A percentile compares a stretch with the other conserved stretches of the same genome.
Conservation (phyloP, 2,329 filamentous ascomycete species). For the Paecilomyces dactylethromorphus region DNA sequence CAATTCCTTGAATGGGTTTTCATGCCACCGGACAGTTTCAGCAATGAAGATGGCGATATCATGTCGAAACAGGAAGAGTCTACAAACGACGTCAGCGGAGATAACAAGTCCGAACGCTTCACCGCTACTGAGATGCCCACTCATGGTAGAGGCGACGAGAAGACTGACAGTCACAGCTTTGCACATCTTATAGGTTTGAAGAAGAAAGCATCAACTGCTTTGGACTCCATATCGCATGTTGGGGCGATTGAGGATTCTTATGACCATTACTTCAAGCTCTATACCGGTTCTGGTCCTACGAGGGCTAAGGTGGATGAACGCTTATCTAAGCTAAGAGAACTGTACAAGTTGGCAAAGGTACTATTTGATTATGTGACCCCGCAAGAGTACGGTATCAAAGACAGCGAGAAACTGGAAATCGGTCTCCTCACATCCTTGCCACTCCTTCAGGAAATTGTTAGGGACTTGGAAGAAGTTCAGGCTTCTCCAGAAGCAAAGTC, state of each 20-base stretch:
- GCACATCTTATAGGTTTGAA: slow-evolving; percentile 43
- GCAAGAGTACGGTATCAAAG: slow-evolving; percentile 94
- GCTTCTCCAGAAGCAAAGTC: slow-evolving; percentile 89
- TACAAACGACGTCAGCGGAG: slow-evolving; percentile 12
- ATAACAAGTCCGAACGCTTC: slow-evolving; percentile 10
- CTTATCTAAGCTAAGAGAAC: slow-evolving; percentile 80
- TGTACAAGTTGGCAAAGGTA: slow-evolving; percentile 90
- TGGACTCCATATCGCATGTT: slow-evolving; percentile 36
- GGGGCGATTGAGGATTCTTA: slow-evolving; percentile 49
- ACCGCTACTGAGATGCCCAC: slow-evolving; percentile 12
- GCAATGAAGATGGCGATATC: slow-evolving; percentile 58
- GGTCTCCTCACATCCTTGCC: slow-evolving; percentile 89
- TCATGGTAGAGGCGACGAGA: slow-evolving; percentile 22
- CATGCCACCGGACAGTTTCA: slow-evolving; percentile 71
- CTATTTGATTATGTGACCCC: slow-evolving; percentile 98
- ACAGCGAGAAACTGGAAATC: slow-evolving; percentile 97
- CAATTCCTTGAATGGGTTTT: slow-evolving; percentile 98
- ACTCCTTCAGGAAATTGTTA: slow-evolving; percentile 90
- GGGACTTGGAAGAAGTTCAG: slow-evolving; percentile 94
- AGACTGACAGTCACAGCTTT: slow-evolving; percentile 25
- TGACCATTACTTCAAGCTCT: slow-evolving; percentile 81
- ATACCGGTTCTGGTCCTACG: slow-evolving; percentile 66
- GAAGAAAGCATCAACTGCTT: slow-evolving; percentile 44
- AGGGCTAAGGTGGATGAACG: slow-evolving; percentile 77
- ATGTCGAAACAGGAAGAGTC: slow-evolving; percentile 19